These are phyloP conservation scores for Tuber melanosporum DNA, from an alignment of 495 filamentous ascomycete species.

Conservation along the genomic window DNA sequence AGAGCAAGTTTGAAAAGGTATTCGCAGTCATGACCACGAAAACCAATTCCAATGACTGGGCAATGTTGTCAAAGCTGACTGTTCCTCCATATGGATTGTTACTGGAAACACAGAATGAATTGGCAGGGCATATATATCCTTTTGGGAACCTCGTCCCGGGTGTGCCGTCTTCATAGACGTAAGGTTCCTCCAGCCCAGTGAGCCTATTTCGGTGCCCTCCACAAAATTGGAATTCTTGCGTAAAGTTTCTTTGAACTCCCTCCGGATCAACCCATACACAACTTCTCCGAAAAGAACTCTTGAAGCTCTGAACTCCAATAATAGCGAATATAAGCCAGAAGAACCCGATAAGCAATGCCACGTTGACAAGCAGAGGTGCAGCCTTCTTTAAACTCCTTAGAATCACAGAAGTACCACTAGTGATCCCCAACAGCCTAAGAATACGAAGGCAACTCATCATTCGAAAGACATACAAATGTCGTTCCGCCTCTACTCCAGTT, in stretches of 20 bases:
- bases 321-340: constrained; percentile 99
- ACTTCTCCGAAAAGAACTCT: constrained; percentile 78
- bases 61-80: constrained; percentile 89
- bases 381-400: constrained; percentile 92
- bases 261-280: constrained; percentile 67
- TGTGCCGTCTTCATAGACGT: constrained; percentile 52
- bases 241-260: constrained; percentile 45
- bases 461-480: constrained; percentile 79
- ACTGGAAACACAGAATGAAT: constrained; percentile 75
- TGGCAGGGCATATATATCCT: constrained; percentile 81
- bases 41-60: constrained; percentile 86
- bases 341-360: constrained; percentile 92
- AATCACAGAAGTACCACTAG: constrained; percentile 88
- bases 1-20: constrained; percentile 89
- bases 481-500: constrained; percentile 56
- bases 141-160: constrained; percentile 55
- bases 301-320: constrained; percentile 94
- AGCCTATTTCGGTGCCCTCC: constrained; percentile 65
- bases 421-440: constrained; percentile 77
- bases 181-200: constrained; percentile 57
- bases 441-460: constrained; percentile 96
- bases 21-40: constrained; percentile 98
- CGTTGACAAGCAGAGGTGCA: constrained; percentile 84
- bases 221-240: constrained; percentile 66
- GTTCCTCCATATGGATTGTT: constrained; percentile 77